phyloP scores from a whole-genome alignment of 225 moss, liverwort and hornwort species.

The Pseudisothecium myosuroides region DNA sequence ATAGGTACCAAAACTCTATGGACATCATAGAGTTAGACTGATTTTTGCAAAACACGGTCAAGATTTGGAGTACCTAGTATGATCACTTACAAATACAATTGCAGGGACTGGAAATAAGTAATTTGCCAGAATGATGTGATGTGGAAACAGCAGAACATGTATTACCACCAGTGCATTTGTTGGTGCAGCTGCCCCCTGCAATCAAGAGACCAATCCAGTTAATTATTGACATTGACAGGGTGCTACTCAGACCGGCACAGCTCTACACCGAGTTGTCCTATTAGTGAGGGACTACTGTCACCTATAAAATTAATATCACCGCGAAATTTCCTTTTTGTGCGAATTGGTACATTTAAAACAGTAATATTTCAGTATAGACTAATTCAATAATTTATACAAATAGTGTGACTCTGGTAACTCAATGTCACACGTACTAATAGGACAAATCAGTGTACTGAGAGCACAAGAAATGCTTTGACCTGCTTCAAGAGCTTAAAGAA shows the following conservation, averaged over 20 bases:
- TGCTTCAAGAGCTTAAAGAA: neutral
- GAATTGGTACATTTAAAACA: neutral
- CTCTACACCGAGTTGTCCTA: neutral
- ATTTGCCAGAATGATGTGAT: constrained; percentile 27
- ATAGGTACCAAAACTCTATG: neutral
- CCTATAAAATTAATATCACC: neutral
- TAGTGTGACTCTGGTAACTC: neutral
- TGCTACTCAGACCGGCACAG: neutral
- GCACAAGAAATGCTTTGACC: neutral
- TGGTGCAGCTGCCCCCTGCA: constrained; percentile 15
- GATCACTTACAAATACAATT: constrained; percentile 19
- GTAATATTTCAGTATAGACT: no score
- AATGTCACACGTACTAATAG: neutral
- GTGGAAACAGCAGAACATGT: constrained; percentile 28
- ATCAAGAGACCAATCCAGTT: neutral
- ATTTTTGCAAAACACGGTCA: neutral
- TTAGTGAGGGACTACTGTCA: neutral
- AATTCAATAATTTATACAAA: neutral
- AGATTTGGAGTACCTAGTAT: neutral
- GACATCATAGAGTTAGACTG: neutral
- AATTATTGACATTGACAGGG: neutral
- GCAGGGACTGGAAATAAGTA: constrained; percentile 24
- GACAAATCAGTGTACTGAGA: neutral
- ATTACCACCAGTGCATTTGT: constrained; percentile 25
- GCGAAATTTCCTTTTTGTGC: neutral